Conservation (phyloP, 306 rosid species). For the Lathyrus oleraceus region DNA sequence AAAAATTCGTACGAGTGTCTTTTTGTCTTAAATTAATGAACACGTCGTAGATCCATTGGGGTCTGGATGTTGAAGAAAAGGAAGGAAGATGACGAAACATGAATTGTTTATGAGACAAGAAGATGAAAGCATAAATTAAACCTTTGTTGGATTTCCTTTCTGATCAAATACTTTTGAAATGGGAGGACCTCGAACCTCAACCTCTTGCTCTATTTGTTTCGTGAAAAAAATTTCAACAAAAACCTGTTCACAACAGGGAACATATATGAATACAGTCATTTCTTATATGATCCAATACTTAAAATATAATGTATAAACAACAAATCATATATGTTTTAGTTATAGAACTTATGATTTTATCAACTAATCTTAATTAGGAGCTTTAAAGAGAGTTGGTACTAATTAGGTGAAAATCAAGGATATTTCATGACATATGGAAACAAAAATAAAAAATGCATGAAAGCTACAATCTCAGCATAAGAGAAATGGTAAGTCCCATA, state of each 20-base stretch:
- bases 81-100: too few relatives aligned
- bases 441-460: neutral
- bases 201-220: conserved; percentile 70
- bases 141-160: conserved; percentile 90
- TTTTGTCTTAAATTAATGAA: too few relatives aligned
- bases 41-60: too few relatives aligned
- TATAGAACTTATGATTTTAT: conserved; percentile 7
- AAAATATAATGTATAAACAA: neutral
- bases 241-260: conserved; percentile 47
- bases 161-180: conserved; percentile 83
- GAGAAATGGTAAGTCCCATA: neutral
- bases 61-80: too few relatives aligned
- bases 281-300: neutral
- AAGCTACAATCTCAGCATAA: neutral
- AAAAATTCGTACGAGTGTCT: too few relatives aligned
- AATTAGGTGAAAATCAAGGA: neutral
- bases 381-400: neutral
- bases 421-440: neutral
- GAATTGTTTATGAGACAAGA: too few relatives aligned
- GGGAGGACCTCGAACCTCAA: conserved; percentile 95
- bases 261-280: conserved; percentile 16
- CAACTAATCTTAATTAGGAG: conserved; percentile 14
- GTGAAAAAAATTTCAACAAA: conserved; percentile 60
- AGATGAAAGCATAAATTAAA: conserved; percentile 36
- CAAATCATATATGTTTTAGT: conserved; percentile 10